Evolutionary conservation across 2,329 filamentous ascomycete genomes (phyloP), one percentile per base, ranked within the genome.

Genomic region (Colletotrichum melonis): DNA sequence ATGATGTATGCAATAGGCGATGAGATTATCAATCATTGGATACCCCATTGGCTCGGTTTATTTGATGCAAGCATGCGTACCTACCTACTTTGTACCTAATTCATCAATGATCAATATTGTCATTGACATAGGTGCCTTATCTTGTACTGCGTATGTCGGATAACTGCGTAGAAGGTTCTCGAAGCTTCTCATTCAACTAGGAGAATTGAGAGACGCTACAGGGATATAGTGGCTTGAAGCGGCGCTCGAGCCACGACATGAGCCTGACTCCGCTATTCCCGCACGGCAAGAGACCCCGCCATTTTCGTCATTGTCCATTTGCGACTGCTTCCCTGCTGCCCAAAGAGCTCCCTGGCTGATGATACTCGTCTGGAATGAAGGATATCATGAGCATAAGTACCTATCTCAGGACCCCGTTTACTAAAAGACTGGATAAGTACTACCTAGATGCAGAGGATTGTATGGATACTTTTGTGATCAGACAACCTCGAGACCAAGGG

Each of bases 161-260:
- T 57, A 63, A 52, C 46, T 38, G 46, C 24, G 71, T 77, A 58
- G 80, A 82, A 81, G 76, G 67, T 82, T 81, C 79, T 76, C 76
- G 80, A 80, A 81, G 75, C 57, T 82, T 81, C 79, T 19, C 35
- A 58, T 30, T n/a, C 49, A 42, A 49, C 11, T 59, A 62, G 19
- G 42, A 62, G 49, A 24, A 70, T 32, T 6, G n/a, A 22, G 22
- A 19, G 32, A 26, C 24, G 8, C 28, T 26, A 30, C 60, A 49
- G 24, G 59, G 60, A 54, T 62, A 59, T 54, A 59, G n/a, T 28
- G 28, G 60, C 28, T 42, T 66, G 56, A 49, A 38, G 46, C 35
- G 22, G 62, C 67, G 67, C 67, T 66, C 62, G 62, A 56, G 56
- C 71, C 71, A 73, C 67, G 67, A 56, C 46, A 65, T 35, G 70